Evolutionary conservation across 208 protist genomes (phyloP), one percentile per base, ranked within the genome.

Genomic region (Zelonia costaricensis): DNA sequence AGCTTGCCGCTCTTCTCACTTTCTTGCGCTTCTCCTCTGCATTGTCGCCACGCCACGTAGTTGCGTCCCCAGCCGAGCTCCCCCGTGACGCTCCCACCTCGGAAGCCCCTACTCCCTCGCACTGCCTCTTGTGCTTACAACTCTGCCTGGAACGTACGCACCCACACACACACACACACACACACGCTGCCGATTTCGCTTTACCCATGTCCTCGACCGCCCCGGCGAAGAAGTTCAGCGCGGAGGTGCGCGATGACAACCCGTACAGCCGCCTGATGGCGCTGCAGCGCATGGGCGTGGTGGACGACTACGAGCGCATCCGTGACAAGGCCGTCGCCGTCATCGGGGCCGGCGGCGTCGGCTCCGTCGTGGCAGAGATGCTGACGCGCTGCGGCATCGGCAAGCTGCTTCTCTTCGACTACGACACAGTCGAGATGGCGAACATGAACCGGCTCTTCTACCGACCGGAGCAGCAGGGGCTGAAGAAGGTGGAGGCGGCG

Each of bases 371-470:
- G n/a, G 95, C 95, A 1, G 97, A 99, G 68, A 99, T 99, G 97
- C 85, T 99, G 12, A 98, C 95, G 5, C 83, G 97, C 36, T 99
- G 98, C 74, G 98, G 98, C 40, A 89, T 99, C 44, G 97, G 97
- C 44, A 99, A 99, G 75, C 79, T 99, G 12, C 62, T 99, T n/a
- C 77, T 99, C 43, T 98, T 97, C 63, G 98, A 99, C 80, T 99
- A 99, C 82, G 98, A 99, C 83, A 98, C 83, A 47, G 98, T 99
- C 7, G 96, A 99, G 64, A 65, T 99, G 25, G 97, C 98, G 2
- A 99, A 99, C 81, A 99, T 99, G 97, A 99, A 99, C 69, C 81
- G 92, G 9, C 82, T 99, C 36, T 98, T 98, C 69, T 99, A 98
- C 75, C 83, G 93, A n/a, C 97, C 95, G 0, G 86, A 98, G 35